Evolutionary conservation across 805 yeast species (phyloP).

Genomic region (Pichia manshurica): DNA sequence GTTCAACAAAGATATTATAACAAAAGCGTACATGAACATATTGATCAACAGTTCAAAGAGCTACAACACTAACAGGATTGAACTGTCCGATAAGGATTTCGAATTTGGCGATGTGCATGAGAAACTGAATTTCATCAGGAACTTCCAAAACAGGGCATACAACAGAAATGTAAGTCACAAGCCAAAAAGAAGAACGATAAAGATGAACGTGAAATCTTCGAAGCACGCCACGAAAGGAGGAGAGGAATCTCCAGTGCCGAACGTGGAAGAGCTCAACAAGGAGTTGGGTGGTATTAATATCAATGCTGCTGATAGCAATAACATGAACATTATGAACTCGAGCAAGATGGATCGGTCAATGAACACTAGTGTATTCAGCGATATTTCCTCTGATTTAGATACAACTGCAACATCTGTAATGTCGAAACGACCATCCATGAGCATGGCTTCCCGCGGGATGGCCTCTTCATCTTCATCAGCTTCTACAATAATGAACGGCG

Average conservation of each 20-base stretch:
- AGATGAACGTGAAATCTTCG: constrained; percentile 13
- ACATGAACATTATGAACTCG: neutral
- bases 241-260: neutral
- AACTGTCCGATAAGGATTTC: constrained; percentile 28
- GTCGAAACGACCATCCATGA: constrained; percentile 3
- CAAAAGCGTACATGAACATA: constrained; percentile 29
- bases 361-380: constrained; percentile 2
- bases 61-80: constrained; percentile 28
- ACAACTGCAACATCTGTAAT: neutral
- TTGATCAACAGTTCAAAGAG: constrained; percentile 24
- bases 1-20: constrained; percentile 30
- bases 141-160: constrained; percentile 41
- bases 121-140: constrained; percentile 36
- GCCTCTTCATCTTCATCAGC: neutral
- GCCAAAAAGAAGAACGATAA: constrained; percentile 26
- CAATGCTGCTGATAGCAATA: too few species aligned
- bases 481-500: neutral
- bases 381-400: neutral
- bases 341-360: neutral
- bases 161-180: constrained; percentile 30
- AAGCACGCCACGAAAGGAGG: neutral
- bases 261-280: neutral
- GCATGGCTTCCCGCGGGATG: neutral
- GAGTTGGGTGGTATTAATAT: neutral
- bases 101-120: constrained; percentile 30